A percentile compares a stretch with the other conserved stretches of the same genome.
Conservation (phyloP, 2,329 filamentous ascomycete genomes). For the Trichoderma endophyticum region DNA sequence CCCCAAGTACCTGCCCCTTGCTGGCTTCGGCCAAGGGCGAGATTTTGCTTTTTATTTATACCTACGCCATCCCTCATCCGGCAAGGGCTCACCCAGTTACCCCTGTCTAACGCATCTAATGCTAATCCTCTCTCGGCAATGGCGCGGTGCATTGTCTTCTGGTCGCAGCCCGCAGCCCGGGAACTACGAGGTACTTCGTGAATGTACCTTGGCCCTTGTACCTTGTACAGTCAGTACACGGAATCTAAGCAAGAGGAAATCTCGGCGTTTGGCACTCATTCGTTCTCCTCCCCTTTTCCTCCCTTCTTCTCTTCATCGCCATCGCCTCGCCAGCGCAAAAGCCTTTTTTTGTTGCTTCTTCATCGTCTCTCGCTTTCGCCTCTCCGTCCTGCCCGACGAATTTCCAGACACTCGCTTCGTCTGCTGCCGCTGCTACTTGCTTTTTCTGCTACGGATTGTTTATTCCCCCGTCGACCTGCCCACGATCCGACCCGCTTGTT, state of each 20-base stretch:
- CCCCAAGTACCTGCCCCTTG: background rate
- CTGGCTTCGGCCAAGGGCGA: background rate
- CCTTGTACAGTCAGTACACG: background rate
- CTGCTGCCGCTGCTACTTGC: background rate
- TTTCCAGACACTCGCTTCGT: constrained; percentile 19
- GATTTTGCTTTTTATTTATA: constrained; percentile 5
- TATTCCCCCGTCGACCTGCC: background rate
- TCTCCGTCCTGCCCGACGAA: constrained; percentile 1
- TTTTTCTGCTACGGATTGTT: too few species aligned
- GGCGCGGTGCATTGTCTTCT: background rate
- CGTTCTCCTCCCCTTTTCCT: constrained; percentile 29
- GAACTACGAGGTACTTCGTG: background rate
- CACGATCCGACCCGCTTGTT: constrained; percentile 17
- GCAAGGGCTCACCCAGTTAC: background rate
- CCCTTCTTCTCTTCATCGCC: constrained; percentile 13
- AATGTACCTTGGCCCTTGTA: background rate
- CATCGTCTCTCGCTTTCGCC: constrained; percentile 24
- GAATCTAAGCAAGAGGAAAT: background rate
- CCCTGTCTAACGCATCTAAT: background rate
- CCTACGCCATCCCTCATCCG: background rate
- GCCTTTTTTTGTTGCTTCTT: background rate
- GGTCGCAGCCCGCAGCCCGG: background rate
- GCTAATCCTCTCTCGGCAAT: background rate
- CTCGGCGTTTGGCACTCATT: constrained; percentile 43
- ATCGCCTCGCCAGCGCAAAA: constrained; percentile 2